Evolutionary conservation across 805 yeast genomes (phyloP), one percentile per base, ranked within the genome.

Genomic region (Saturnispora bothae): DNA sequence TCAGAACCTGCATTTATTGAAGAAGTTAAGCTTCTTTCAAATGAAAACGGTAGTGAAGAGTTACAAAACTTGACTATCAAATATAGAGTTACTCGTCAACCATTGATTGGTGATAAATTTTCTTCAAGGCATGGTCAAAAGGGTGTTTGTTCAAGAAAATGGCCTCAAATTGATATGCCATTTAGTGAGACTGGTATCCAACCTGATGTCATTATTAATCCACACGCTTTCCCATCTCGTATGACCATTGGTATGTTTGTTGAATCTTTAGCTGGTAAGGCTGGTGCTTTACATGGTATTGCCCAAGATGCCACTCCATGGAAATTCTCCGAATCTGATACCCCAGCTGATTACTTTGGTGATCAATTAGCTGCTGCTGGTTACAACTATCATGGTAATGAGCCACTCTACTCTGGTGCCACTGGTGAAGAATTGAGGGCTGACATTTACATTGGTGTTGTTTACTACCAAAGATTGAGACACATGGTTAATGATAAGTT

Each of bases 161-260:
- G 96, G 95, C 98, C 97, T 23, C 79, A 85, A 37, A 69, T 84
- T 46, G 97, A 92, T 60, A 78, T 92, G 95, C 98, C 98, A 39
- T 92, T 92, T 67, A 74, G 85, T 48, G 98, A 92, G 64, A 68
- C 83, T 25, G 98, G 98, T 53, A 89, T 92, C 44, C 95, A 83
- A 60, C 98, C 98, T 2, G 98, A 92, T 64, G 82, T 92, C 50
- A 92, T 92, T 56, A 92, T 92, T 56, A 92, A 92, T 60, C 98
- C 98, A 3, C 98, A 89, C 60, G 98, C 97, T 48, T 92, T 89
- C 89, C 98, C 98, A 51, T 89, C 97, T 34, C 92, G 98, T 69
- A 92, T 92, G 98, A 92, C 98, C 10, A 89, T 92, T 62, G 98
- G 98, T 68, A 92, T 92, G 97, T 92, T 92, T 64, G 96, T 92